Evolutionary conservation across 345 rosid genomes (phyloP), one percentile per base, ranked within the genome.

Genomic region (Cardamine occulta): DNA sequence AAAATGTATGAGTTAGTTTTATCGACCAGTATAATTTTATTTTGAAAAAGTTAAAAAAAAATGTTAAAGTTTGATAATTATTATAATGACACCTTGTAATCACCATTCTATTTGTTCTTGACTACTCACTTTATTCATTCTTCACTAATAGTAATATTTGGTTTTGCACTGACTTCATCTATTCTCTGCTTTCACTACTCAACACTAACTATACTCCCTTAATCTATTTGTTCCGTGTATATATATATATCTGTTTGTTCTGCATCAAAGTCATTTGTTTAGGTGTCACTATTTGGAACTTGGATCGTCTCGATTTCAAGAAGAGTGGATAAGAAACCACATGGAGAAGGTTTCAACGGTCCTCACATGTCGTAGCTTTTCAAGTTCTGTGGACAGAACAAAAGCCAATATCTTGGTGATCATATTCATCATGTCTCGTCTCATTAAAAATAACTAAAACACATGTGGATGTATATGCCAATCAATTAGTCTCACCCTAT

Each of bases 251-350:
- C 21, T 44, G 40, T 60, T 24, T 26, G 21, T 8, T 51, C 3
- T 44, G 35, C 14, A 32, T 70, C 59, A 15, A 19, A 10, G 32
- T 61, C 64, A 23, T 74, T 49, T 24, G 56, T 9, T 34, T 15
- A 18, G 39, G 21, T 49, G 24, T 48, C 42, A 57, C 23, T 21
- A 54, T 55, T 64, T 28, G 5, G 6, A 23, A 55, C 14, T 23
- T 29, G 61, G 40, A 69, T 54, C 40, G 35, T 54, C 40, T 34
- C 15, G 40, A 53, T 54, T 44, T 42, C 39, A 63, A 70, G 17
- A 70, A 69, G 65, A 62, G 18, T 14, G 66, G 80, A 77, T 77
- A 71, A 77, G 80, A 77, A 57, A 64, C 76, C 76, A 77, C 76
- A 71, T 77, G 76, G 67, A 63, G 18, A 57, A 56, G 35, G 72